Evolutionary conservation across 192 early-diverging fungal genomes (phyloP).

Genomic region (Umbelopsis ramanniana): DNA sequence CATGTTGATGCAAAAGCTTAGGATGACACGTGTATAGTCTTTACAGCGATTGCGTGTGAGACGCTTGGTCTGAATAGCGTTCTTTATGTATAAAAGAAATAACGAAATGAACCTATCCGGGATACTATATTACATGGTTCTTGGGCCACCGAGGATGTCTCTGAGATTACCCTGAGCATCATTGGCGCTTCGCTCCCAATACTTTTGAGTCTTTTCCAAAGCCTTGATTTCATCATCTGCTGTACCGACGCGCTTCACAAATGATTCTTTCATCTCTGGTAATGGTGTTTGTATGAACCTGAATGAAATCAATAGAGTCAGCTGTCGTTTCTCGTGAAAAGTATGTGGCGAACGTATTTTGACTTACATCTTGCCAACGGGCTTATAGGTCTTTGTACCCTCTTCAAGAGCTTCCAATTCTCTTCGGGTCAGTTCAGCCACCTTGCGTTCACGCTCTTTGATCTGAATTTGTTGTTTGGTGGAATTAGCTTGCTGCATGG

Average conservation of each 20-base stretch:
- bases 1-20: too few species aligned
- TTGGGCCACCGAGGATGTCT: constrained; percentile 45
- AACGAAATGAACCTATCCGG: too few species aligned
- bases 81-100: too few species aligned
- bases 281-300: constrained; percentile 45
- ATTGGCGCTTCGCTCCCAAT: constrained; percentile 41
- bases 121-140: constrained; percentile 16
- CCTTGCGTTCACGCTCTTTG: constrained; percentile 67
- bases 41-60: too few species aligned
- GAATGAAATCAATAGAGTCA: not conserved
- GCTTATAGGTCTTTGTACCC: constrained; percentile 66
- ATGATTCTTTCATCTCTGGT: constrained; percentile 35
- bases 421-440: constrained; percentile 69
- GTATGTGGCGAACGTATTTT: not conserved
- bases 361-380: constrained; percentile 75
- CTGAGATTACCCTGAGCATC: constrained; percentile 47
- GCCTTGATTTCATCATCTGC: constrained; percentile 39
- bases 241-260: constrained; percentile 20
- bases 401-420: constrained; percentile 61
- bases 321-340: not conserved
- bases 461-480: constrained; percentile 66
- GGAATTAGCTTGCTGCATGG: constrained; percentile 59
- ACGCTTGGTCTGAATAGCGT: too few species aligned
- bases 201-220: constrained; percentile 47
- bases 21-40: too few species aligned